Conservation (phyloP, 192 early-diverging fungal genomes). For the Diversispora eburnea region DNA sequence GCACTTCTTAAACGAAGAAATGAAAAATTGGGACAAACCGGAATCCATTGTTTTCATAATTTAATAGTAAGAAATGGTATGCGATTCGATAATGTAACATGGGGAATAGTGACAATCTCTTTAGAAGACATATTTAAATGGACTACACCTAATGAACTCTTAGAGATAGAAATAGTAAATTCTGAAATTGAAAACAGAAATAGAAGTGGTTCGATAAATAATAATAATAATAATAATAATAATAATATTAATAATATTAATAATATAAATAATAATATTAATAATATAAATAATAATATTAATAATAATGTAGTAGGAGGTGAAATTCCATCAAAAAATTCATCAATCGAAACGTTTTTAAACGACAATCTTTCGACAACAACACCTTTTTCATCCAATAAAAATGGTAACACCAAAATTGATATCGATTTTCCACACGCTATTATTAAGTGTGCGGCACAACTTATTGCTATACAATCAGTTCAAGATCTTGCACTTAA, state of each 20-base stretch:
- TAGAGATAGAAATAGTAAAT: slow-evolving; percentile 42
- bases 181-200: not conserved
- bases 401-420: slow-evolving; percentile 33
- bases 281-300: not conserved
- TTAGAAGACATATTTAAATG: slow-evolving; percentile 75
- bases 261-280: not conserved
- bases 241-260: too few relatives aligned
- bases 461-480: slow-evolving; percentile 85
- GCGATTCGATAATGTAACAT: slow-evolving; percentile 70
- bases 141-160: slow-evolving; percentile 77
- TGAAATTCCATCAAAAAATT: not conserved
- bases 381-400: slow-evolving; percentile 22
- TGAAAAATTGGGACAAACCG: slow-evolving; percentile 84
- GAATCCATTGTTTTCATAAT: slow-evolving; percentile 85
- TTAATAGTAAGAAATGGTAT: slow-evolving; percentile 73
- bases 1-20: slow-evolving; percentile 58
- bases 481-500: slow-evolving; percentile 73
- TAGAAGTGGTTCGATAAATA: not conserved
- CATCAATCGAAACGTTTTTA: not conserved
- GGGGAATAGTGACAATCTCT: slow-evolving; percentile 70
- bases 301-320: not conserved
- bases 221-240: too few relatives aligned
- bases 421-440: slow-evolving; percentile 80
- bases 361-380: not conserved
- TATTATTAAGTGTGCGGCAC: slow-evolving; percentile 87